Evolutionary conservation across 768 basidiomycete genomes (phyloP), one percentile per base, ranked within the genome.

Genomic region (Agrocybe pediades): DNA sequence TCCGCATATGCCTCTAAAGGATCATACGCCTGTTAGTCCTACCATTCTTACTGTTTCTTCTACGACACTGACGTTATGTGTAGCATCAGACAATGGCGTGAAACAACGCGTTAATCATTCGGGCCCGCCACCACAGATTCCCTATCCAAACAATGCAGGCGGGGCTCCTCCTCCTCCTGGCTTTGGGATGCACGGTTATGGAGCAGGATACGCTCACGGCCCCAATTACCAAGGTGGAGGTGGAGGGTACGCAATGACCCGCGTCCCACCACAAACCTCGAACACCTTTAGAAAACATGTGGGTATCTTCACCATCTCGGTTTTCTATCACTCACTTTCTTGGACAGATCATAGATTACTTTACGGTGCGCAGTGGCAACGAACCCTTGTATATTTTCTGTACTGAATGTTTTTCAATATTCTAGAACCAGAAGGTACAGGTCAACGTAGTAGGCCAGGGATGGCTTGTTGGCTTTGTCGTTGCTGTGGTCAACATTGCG

Each of bases 381-480:
- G 21, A 11, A n/a, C 9, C 19, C 17, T 19, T 19, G 21, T 26
- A 21, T 26, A 2, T 9, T 42, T 17, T 8, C n/a, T 27, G 9
- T 19, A 9, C 49, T 41, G 13, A 25, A 9, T 24, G 17, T 6
- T 13, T 6, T 36, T 24, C 19, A 19, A 33, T 45, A 9, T 16
- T n/a, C n/a, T 55, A 60, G 59, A 60, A 60, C 23, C 53, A 60
- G 41, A 41, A 16, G 4, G 59, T 60, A 15, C 40, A 57, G 19
- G 56, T 60, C n/a, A 57, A 57, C 21, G 39, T 60, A 20, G 15
- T 46, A n/a, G 59, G 59, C n/a, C 42, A 53, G n/a, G 59, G 59
- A 7, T 60, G 59, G 59, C 51, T 60, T n/a, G 46, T 60, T 13
- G 59, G 59, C 8, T 49, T 50, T 29, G 59, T 60, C n/a, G 43